Conservation (phyloP, 345 rosid species). For the Brassica cretica region DNA sequence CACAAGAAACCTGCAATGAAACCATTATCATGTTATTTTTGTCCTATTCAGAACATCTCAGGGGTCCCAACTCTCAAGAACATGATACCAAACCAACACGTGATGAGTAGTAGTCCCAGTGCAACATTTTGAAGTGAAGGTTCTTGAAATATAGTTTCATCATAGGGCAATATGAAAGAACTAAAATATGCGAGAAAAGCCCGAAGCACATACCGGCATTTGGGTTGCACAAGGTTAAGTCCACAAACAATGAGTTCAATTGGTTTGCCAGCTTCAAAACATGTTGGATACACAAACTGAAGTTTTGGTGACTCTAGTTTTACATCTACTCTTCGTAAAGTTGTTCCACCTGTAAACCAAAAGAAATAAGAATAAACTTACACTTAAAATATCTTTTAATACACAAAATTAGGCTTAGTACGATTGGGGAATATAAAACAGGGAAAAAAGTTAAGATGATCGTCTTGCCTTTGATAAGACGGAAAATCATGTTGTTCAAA, state of each 20-base stretch:
- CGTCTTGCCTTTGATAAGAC: constrained; percentile 58
- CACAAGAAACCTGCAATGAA: constrained; percentile 72
- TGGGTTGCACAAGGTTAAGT: constrained; percentile 67
- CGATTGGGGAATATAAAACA: not conserved
- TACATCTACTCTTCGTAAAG: constrained; percentile 56
- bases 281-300: constrained; percentile 80
- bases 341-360: constrained; percentile 56
- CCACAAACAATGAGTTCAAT: constrained; percentile 88
- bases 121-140: constrained; percentile 4
- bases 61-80: constrained; percentile 1
- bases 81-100: constrained; percentile 6
- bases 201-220: constrained; percentile 60
- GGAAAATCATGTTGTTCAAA: constrained; percentile 68
- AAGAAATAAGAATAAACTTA: not conserved
- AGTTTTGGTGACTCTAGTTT: constrained; percentile 66
- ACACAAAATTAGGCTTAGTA: not conserved
- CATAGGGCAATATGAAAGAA: not conserved
- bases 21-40: constrained; percentile 7
- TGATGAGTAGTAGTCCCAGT: constrained; percentile 7
- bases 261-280: constrained; percentile 93
- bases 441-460: not conserved
- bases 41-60: not conserved
- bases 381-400: not conserved
- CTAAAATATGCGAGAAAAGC: not conserved
- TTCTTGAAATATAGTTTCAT: constrained; percentile 18